Evolutionary conservation across 768 basidiomycete species (phyloP), one percentile per base, ranked within the genome.

Genomic region (Panaeolus papilionaceus): DNA sequence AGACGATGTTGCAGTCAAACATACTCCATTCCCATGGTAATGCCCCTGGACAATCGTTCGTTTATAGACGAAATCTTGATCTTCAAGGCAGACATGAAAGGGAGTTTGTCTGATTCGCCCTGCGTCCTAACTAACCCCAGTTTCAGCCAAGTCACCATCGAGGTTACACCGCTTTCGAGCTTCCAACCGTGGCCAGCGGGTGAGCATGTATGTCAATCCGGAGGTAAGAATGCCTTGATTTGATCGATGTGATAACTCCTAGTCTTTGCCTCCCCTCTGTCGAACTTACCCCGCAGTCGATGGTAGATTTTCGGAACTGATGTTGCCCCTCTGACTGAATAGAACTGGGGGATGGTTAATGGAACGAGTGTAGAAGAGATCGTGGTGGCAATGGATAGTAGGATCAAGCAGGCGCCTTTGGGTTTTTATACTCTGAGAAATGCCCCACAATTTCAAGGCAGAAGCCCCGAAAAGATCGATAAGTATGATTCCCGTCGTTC

Each of bases 21-120:
- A 79, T 84, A 81, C 85, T 85, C 83, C 84, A 85, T 85, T 85
- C 84, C 82, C 84, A 85, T 85, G 83, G 83, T 85, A 85, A 69
- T 71, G 71, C 37, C 69, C 67, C 67, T 67, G 68, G 70, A 74
- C 71, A 72, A 73, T 78, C 73, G 16, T 44, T 62, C 68, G 62
- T 39, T 14, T 68, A 39, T 14, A 39, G 28, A 64, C 54, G 49
- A 47, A 64, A 23, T 39, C 26, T 44, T 11, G 14, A 18, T 38
- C 18, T 45, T 58, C 26, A 18, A 58, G 28, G 54, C 54, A 58
- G 66, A 58, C 47, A 23, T 51, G 38, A 38, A 62, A 38, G 8
- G 65, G 33, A 28, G 37, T 20, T 3, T 40, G 23, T 44, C 39
- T 51, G 54, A 58, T 28, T 49, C 6, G 20, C 54, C 33, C 10